Percentiles rank a stretch among this genome's conserved stretches.
These are phyloP conservation scores for Rossbeevera mucosa DNA, from an alignment of 768 basidiomycete species.

Conservation along the genomic window DNA sequence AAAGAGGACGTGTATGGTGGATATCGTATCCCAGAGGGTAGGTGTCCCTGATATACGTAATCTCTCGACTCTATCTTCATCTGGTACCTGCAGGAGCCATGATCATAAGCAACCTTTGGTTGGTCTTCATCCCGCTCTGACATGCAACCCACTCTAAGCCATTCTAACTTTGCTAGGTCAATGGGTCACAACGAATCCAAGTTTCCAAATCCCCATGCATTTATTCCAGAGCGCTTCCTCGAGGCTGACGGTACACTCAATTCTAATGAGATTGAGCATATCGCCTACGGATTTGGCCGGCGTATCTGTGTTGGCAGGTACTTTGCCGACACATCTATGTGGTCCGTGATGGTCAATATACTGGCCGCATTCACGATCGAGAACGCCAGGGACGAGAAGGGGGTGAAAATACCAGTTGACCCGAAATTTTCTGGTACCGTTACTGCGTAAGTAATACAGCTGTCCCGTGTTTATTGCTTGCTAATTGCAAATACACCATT, in stretches of 20 bases:
- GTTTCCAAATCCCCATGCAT: slow-evolving; percentile 36
- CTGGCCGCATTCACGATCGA: slow-evolving; percentile 16
- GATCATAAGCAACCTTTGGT: slow-evolving; percentile 20
- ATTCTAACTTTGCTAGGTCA: slow-evolving; percentile 10
- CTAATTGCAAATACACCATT: not conserved
- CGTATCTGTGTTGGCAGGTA: slow-evolving; percentile 29
- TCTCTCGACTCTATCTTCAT: not conserved
- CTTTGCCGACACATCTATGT: slow-evolving; percentile 23
- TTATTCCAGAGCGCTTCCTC: slow-evolving; percentile 40
- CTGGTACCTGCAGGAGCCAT: slow-evolving; percentile 9
- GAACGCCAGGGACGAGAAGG: slow-evolving; percentile 16
- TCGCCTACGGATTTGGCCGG: slow-evolving; percentile 28
- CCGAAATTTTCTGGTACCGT: slow-evolving; percentile 1
- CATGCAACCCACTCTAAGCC: not conserved
- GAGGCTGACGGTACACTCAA: slow-evolving; percentile 21
- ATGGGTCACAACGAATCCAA: slow-evolving; percentile 26
- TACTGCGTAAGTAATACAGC: slow-evolving; percentile 9
- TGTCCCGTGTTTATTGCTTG: not conserved
- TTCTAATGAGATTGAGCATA: slow-evolving; percentile 1
- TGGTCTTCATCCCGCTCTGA: not conserved
- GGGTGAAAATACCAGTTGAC: slow-evolving; percentile 19
- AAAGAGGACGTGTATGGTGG: slow-evolving; percentile 42
- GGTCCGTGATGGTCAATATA: slow-evolving; percentile 19
- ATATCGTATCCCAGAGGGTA: slow-evolving; percentile 48
- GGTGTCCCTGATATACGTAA: not conserved